A percentile compares a stretch with the other conserved stretches of the same genome.
Evolutionary conservation across 2,329 filamentous ascomycete genomes (phyloP).

Genomic region (Colletotrichum tanaceti): DNA sequence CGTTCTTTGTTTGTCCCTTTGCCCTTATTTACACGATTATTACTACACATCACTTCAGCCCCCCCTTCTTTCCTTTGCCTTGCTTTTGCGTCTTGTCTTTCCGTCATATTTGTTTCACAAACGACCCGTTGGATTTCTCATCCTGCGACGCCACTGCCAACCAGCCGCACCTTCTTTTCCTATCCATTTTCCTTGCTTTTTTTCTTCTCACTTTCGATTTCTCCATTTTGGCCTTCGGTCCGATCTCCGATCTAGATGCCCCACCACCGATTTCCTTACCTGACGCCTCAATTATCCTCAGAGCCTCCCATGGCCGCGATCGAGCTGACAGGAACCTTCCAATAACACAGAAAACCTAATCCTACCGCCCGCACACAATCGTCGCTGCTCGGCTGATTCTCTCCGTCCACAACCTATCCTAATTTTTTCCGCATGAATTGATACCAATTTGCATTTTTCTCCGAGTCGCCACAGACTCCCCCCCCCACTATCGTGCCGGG

Average conservation of each 20-base stretch:
- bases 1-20: not conserved
- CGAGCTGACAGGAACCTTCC: slow-evolving; percentile 30
- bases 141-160: slow-evolving; percentile 2
- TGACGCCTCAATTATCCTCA: not conserved
- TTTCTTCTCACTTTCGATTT: not conserved
- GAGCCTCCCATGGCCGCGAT: slow-evolving; percentile 25
- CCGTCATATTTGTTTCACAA: not conserved
- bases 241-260: slow-evolving; percentile 16
- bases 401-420: slow-evolving; percentile 3
- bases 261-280: slow-evolving; percentile 12
- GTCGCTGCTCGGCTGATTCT: slow-evolving; percentile 7
- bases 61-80: not conserved
- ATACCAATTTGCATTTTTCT: slow-evolving; percentile 39
- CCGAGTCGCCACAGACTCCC: slow-evolving; percentile 2
- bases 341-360: slow-evolving; percentile 34
- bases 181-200: not conserved
- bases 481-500: slow-evolving; percentile 24
- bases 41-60: not conserved
- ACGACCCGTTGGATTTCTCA: not conserved
- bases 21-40: too few species aligned
- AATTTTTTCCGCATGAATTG: slow-evolving; percentile 38
- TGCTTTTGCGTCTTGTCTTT: not conserved
- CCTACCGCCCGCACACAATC: slow-evolving; percentile 10
- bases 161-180: slow-evolving; percentile 19
- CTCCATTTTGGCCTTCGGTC: slow-evolving; percentile 8